Evolutionary conservation across 116 monocot genomes (phyloP), one percentile per base, ranked within the genome.

Genomic region (Cymodocea nodosa): DNA sequence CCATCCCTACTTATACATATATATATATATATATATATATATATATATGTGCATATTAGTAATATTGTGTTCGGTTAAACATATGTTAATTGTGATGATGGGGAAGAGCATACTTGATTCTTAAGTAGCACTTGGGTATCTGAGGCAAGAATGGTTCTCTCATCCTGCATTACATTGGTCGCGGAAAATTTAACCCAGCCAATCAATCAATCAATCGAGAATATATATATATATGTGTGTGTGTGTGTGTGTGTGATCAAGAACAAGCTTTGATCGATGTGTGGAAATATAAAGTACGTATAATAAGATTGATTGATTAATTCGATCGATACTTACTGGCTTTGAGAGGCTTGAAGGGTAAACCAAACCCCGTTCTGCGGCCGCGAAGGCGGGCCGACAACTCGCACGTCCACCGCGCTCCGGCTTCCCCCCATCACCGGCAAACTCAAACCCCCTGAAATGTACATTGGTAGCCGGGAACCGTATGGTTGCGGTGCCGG

Each of bases 261-360:
- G n/a, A n/a, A n/a, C n/a, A n/a, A n/a, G n/a, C n/a, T n/a, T n/a
- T n/a, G n/a, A n/a, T n/a, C n/a, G n/a, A n/a, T n/a, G n/a, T n/a
- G n/a, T n/a, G n/a, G n/a, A n/a, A n/a, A n/a, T n/a, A n/a, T n/a
- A n/a, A n/a, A n/a, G n/a, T n/a, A n/a, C n/a, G n/a, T n/a, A n/a
- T n/a, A n/a, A n/a, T n/a, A n/a, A n/a, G n/a, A n/a, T n/a, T n/a
- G n/a, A n/a, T n/a, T n/a, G n/a, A n/a, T n/a, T n/a, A n/a, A n/a
- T n/a, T n/a, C n/a, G n/a, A n/a, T n/a, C n/a, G n/a, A 30, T 30
- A 3, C 90, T 90, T 66, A 95, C 94, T 95, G 94, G 71, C 76
- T 85, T 52, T 77, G 81, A 2, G 85, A 72, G 9, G 90, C 87
- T 65, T 71, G 85, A 15, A 95, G 90, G 34, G 75, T 19, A 70